These are phyloP conservation scores for Fragilaria radians DNA, from an alignment of 108 stramenopile species.

Conservation along the genomic window DNA sequence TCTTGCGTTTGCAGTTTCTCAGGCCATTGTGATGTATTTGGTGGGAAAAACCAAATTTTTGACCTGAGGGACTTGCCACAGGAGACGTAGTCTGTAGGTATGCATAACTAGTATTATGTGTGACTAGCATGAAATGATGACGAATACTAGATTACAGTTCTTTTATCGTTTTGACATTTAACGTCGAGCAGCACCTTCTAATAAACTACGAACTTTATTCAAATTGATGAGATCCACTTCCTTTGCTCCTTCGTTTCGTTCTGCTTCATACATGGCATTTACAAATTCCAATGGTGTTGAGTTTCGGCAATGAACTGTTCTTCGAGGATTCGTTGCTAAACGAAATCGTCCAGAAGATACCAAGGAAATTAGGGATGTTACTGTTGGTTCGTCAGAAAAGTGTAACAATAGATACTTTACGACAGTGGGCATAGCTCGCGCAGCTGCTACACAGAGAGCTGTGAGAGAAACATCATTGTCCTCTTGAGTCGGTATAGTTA, in stretches of 20 bases:
- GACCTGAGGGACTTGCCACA: slow-evolving; percentile 7
- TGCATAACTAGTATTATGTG: no score
- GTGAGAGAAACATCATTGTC: slow-evolving; percentile 33
- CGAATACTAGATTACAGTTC: no score
- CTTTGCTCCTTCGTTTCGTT: slow-evolving; percentile 37
- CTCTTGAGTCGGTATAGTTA: slow-evolving; percentile 56
- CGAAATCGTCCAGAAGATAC: slow-evolving; percentile 31
- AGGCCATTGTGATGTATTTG: slow-evolving; percentile 86
- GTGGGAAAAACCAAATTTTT: slow-evolving; percentile 85
- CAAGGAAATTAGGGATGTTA: no score
- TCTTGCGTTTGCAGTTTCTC: slow-evolving; percentile 76
- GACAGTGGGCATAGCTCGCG: slow-evolving; percentile 69
- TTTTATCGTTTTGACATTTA: no score
- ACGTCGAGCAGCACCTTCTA: no score
- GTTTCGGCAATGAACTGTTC: slow-evolving; percentile 39
- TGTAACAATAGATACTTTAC: slow-evolving; percentile 58
- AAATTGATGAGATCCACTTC: slow-evolving; percentile 38
- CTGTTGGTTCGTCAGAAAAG: neutral
- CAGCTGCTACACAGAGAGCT: slow-evolving; percentile 69
- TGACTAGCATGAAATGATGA: no score
- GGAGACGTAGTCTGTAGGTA: neutral
- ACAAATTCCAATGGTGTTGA: slow-evolving; percentile 59
- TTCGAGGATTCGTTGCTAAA: slow-evolving; percentile 37
- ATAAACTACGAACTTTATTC: slow-evolving; percentile 23
- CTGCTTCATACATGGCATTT: slow-evolving; percentile 35